Base-by-base conservation (phyloP, 192 early-diverging fungal species). In the Coemansia sp. region DNA sequence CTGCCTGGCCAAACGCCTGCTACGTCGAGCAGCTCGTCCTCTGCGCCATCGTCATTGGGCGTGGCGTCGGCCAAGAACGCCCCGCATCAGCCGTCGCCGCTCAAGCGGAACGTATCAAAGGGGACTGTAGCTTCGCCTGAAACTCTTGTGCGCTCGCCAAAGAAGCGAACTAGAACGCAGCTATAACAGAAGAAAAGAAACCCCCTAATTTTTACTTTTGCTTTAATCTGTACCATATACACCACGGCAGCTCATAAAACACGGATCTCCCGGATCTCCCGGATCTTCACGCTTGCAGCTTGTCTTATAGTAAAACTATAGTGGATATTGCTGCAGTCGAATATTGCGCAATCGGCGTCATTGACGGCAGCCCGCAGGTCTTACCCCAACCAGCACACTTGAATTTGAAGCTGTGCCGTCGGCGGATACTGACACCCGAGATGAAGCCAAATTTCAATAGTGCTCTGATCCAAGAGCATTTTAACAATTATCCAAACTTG, bases 21-120 rank as follows among this genome's bases (percentile, higher is more conserved):
- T 0, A 63, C 68, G 28, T 48, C 3, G 40, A 38, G 21, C 37
- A 57, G 59, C 20, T 12, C 21, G 50, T 52, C 50, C 9, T 15
- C 11, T 44, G 14, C 40, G 3, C 40, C 11, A 44, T 12, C 40
- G 15, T n/a, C 40, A n/a, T n/a, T 20, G n/a, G 21, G 49, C 60
- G 8, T 40, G 19, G 15, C 60, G 12, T 56, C 56, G 2, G 11
- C 52, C 3, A 51, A 55, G 17, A 59, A 46, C 46, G 69, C 69
- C n/a, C 74, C 71, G 6, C 64, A 70, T 26, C 80, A 77, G 71
- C 67, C 81, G 14, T 82, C 81, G 36, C 81, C 81, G 8, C 59
- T 83, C 15, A 83, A 81, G 46, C 79, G 69, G 48, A 58, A 61
- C 26, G 59, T 71, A n/a, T 37, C 61, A 3, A 72, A 69, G 56